Base-by-base conservation (phyloP, 768 basidiomycete species). In the Tricholoma terreum region DNA sequence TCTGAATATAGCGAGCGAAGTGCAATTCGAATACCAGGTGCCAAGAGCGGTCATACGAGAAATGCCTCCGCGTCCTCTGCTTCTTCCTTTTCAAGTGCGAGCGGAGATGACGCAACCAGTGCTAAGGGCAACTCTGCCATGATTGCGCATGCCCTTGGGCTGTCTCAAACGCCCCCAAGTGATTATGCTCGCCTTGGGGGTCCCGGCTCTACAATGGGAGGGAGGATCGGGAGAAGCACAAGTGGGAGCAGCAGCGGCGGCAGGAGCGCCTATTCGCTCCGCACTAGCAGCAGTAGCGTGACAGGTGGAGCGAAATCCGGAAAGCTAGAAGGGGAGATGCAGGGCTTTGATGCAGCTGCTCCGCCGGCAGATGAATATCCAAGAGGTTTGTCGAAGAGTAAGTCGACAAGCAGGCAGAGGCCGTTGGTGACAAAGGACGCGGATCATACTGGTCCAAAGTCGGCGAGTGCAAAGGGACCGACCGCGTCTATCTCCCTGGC, bases 111-210 rank as follows among this genome's bases (percentile, higher is more conserved):
- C n/a, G 57, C 55, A n/a, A 59, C 61, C 22, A 33, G 52, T 8
- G 58, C 63, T 35, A 67, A 71, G 48, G 73, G 68, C 45, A 73
- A 73, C 57, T 77, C 79, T 8, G 60, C 72, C 0, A 65, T 65
- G 12, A 71, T 80, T 53, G 78, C 79, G 0, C 73, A 75, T 38
- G 79, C 79, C 7, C 67, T 80, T 15, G 79, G 79, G 8, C 61
- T 77, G 6, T 77, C 77, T 6, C 72, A 72, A 59, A 74, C 73
- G 15, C 70, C 74, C n/a, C 72, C 77, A 19, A 71, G 68, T 31
- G 67, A 70, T 27, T 77, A 77, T 62, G 66, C 66, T 11, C 69
- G 69, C 30, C 67, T 75, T 33, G 79, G 77, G 10, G 77, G 76
- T 0, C 75, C 78, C 2, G 77, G 75, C 1, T 62, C 59, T 14